Base-by-base conservation (phyloP, 2,329 filamentous ascomycete genomes). In the Aspergillus sergii region DNA sequence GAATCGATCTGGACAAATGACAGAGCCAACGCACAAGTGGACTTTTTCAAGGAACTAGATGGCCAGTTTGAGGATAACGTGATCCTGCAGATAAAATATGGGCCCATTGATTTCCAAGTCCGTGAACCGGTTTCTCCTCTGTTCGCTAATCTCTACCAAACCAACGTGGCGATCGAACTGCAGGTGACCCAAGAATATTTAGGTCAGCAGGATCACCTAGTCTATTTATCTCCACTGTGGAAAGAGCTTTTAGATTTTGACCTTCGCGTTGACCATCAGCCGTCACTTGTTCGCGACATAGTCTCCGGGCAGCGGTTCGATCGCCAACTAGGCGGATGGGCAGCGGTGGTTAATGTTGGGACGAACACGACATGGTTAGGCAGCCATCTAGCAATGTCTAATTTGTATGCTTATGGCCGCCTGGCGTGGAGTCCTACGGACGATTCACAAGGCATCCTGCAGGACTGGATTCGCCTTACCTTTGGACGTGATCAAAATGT, bases 91-190 rank as follows among this genome's bases (percentile, higher is more conserved):
- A 88, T 92, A 75, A 92, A 92, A 75, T 91, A 89, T 65, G 89
- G 90, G 0, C 89, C 89, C 0, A 91, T 91, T 63, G 89, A 92
- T 71, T 91, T 92, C 74, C 89, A 91, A 69, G 87, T 91, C 12
- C 85, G 89, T 41, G 89, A 91, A 72, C 86, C 89, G 1, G 76
- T 83, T 1, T 90, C 86, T 4, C 89, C 90, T 0, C 76, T 92
- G 1, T 91, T 92, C 65, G 83, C 81, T 7, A 80, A 84, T 53
- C 69, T 86, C 8, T 73, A 69, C 46, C 72, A 83, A 4, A 85
- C 82, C 0, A 82, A 74, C 53, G 78, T 74, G 12, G 86, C 87
- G 0, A 86, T 91, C 43, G 89, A 92, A 73, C 79, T 91, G 2
- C 83, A 91, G 71, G 82, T 92, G 21, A 83, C 85, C 0, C 89